A percentile compares a stretch with the other conserved stretches of the same genome.
These are phyloP conservation scores for Clarireedia monteithiana DNA, from an alignment of 2,329 filamentous ascomycete species.

Conservation along the genomic window DNA sequence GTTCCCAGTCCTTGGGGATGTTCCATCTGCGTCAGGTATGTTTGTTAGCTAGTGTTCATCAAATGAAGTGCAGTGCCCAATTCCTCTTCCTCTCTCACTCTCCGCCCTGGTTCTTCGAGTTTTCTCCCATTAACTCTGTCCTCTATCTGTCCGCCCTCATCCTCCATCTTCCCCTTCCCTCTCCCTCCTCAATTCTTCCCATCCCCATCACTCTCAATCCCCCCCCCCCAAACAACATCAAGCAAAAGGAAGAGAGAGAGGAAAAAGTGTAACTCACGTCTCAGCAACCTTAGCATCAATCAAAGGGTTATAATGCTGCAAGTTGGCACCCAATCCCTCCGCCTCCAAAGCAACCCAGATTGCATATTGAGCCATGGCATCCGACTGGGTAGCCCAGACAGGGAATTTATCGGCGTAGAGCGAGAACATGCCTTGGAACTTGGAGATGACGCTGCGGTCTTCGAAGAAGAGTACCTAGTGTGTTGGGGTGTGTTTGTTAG, in stretches of 20 bases:
- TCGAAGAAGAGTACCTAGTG: conserved; percentile 73
- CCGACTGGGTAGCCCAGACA: conserved; percentile 66
- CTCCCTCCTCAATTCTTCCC: too few relatives aligned
- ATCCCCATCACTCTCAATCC: too few relatives aligned
- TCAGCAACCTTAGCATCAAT: conserved; percentile 62
- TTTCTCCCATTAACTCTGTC: background rate
- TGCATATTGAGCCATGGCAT: conserved; percentile 74
- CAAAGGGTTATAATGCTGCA: conserved; percentile 90
- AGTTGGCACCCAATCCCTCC: conserved; percentile 78
- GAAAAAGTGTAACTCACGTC: background rate
- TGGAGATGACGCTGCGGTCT: conserved; percentile 60
- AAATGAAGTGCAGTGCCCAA: too few relatives aligned
- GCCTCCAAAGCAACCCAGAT: conserved; percentile 77
- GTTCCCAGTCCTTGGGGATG: conserved; percentile 63
- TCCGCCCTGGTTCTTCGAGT: background rate
- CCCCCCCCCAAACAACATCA: too few relatives aligned
- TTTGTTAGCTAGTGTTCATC: background rate
- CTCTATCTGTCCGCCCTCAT: background rate
- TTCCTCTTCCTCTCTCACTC: too few relatives aligned
- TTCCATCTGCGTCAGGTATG: conserved; percentile 47
- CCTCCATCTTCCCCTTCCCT: background rate
- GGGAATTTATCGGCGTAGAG: conserved; percentile 75
- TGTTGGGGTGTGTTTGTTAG: background rate
- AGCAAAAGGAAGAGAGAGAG: background rate
- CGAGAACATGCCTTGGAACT: conserved; percentile 60